A percentile compares a stretch with the other conserved stretches of the same genome.
phyloP scores from a whole-genome alignment of 495 filamentous ascomycete species.

The Jackrogersella minutella region DNA sequence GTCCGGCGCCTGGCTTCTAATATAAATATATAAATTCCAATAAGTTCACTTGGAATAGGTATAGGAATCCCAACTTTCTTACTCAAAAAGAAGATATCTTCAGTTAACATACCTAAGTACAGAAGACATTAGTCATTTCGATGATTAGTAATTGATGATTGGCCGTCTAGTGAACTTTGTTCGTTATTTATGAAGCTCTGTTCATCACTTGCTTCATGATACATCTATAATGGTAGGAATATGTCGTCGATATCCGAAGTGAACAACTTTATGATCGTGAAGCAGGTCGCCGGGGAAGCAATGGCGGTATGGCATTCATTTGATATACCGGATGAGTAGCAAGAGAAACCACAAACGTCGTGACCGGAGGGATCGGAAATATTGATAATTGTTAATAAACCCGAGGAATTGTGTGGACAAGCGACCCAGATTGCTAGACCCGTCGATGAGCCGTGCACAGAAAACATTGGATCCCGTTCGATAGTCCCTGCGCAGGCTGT shows the following conservation, averaged over 20 bases:
- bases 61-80: not conserved
- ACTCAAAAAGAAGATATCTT: slow-evolving; percentile 10
- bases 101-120: not conserved
- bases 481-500: slow-evolving; percentile 11
- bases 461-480: slow-evolving; percentile 23
- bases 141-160: slow-evolving; percentile 8
- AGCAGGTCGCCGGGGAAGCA: not conserved
- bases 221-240: not conserved
- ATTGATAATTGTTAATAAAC: not conserved
- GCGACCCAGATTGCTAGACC: not conserved
- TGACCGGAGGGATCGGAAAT: not conserved
- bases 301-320: not conserved
- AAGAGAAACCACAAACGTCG: not conserved
- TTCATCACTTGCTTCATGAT: slow-evolving; percentile 11
- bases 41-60: not conserved
- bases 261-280: not conserved
- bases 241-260: not conserved
- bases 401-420: not conserved
- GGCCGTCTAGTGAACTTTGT: slow-evolving; percentile 11
- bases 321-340: too few species aligned
- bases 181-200: slow-evolving; percentile 5
- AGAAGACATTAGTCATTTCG: not conserved
- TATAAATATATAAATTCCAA: not conserved
- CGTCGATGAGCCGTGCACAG: slow-evolving; percentile 28
- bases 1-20: not conserved